Evolutionary conservation across 371 early-diverging fungal genomes (phyloP).

Genomic region (Mucor indicus): DNA sequence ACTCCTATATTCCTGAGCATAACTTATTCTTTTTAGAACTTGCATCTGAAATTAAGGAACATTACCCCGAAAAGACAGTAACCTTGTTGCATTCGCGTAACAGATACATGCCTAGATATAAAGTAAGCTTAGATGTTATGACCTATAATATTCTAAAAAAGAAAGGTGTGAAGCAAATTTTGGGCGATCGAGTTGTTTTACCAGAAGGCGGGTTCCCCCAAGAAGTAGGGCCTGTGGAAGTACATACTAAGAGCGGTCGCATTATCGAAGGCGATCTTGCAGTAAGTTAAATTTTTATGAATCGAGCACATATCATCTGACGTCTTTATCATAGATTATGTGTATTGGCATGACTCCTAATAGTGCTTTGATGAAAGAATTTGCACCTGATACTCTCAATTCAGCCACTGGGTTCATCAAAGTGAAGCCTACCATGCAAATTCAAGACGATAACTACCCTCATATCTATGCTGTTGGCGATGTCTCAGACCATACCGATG

Average conservation of each 20-base stretch:
- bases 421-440: slow-evolving; percentile 63
- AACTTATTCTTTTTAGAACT: slow-evolving; percentile 35
- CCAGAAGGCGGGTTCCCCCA: slow-evolving; percentile 44
- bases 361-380: slow-evolving; percentile 36
- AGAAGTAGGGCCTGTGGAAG: slow-evolving; percentile 45
- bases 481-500: slow-evolving; percentile 45
- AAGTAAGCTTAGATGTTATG: slow-evolving; percentile 41
- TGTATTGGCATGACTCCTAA: slow-evolving; percentile 70
- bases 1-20: background rate
- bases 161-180: slow-evolving; percentile 46
- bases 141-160: slow-evolving; percentile 39
- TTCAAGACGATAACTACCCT: slow-evolving; percentile 56
- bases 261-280: slow-evolving; percentile 53
- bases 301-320: too few relatives aligned
- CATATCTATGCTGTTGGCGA: slow-evolving; percentile 71
- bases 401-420: slow-evolving; percentile 46
- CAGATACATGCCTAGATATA: slow-evolving; percentile 53
- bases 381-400: slow-evolving; percentile 48
- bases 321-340: slow-evolving; percentile 38
- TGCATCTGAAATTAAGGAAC: slow-evolving; percentile 67
- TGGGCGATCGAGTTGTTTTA: slow-evolving; percentile 47
- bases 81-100: slow-evolving; percentile 63
- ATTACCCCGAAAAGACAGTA: slow-evolving; percentile 59
- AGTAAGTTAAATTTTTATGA: too few relatives aligned
- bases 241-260: slow-evolving; percentile 43